Evolutionary conservation across 192 early-diverging fungal genomes (phyloP).

Genomic region (Coemansia reversa): DNA sequence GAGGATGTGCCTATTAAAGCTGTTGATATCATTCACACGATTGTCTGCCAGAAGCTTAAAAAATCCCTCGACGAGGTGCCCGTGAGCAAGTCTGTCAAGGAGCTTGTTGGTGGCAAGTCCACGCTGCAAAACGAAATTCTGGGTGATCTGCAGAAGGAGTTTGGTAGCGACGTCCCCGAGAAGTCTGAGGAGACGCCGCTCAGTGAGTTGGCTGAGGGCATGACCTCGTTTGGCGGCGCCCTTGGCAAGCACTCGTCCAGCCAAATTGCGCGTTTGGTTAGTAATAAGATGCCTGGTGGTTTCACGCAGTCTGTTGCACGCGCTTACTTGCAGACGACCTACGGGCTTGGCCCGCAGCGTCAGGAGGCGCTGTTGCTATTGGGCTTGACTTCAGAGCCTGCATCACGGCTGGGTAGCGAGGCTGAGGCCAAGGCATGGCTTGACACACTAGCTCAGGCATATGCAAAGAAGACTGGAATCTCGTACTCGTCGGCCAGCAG

Average conservation of each 20-base stretch:
- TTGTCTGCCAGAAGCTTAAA: slow-evolving; percentile 93
- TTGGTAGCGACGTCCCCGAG: slow-evolving; percentile 76
- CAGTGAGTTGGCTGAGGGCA: slow-evolving; percentile 69
- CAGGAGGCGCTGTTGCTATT: slow-evolving; percentile 79
- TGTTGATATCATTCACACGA: slow-evolving; percentile 74
- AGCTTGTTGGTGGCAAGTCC: slow-evolving; percentile 93
- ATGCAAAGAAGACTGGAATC: slow-evolving; percentile 77
- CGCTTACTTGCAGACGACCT: slow-evolving; percentile 70
- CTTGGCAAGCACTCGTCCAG: slow-evolving; percentile 81
- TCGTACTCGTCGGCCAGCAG: slow-evolving; percentile 54
- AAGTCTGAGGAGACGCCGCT: slow-evolving; percentile 89
- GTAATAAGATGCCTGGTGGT: slow-evolving; percentile 88
- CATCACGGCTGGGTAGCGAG: slow-evolving; percentile 75
- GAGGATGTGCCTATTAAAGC: slow-evolving; percentile 81
- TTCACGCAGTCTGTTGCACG: slow-evolving; percentile 59
- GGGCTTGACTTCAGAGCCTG: slow-evolving; percentile 79
- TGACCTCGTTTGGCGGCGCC: slow-evolving; percentile 62
- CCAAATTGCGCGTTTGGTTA: slow-evolving; percentile 74
- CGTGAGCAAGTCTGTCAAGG: slow-evolving; percentile 66
- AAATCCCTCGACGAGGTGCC: slow-evolving; percentile 83
- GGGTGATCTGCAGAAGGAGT: slow-evolving; percentile 59
- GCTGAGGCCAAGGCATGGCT: slow-evolving; percentile 89
- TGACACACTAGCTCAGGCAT: slow-evolving; percentile 69
- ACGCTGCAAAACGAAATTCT: slow-evolving; percentile 95
- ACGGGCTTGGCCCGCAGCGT: slow-evolving; percentile 81